Evolutionary conservation across 805 yeast genomes (phyloP), one percentile per base, ranked within the genome.

Genomic region (Jamesozyma piceae): DNA sequence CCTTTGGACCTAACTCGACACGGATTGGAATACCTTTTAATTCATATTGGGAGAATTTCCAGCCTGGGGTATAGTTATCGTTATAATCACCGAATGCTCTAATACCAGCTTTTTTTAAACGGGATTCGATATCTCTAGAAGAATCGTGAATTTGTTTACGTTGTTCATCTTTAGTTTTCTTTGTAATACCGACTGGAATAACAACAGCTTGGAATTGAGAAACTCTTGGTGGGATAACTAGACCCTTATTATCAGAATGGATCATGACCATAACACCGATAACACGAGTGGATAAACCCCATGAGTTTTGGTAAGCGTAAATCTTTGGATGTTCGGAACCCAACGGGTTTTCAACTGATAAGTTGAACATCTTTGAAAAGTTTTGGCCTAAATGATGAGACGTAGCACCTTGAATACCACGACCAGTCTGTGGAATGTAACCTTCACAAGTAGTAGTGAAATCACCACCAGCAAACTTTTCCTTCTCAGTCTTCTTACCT

Each of bases 191-290:
- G 49, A 88, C 95, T 50, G 99, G 97, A 49, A 92, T 79, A 43
- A 92, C 82, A 41, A 88, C 95, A 49, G 80, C 88, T 73, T 92
- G 99, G 62, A 69, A 72, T 68, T 84, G 92, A 15, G 99, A 85
- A 24, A 90, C 97, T 60, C 95, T 77, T 58, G 99, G 99, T 49
- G 99, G 99, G 55, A 94, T 74, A 38, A 92, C 97, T 55, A 92
- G 74, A 66, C 99, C 99, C 73, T 88, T 90, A 75, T 94, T 89
- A 68, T 92, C 99, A 30, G 97, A 88, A 66, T 92, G 99, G 46
- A 88, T 78, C 99, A 92, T 92, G 46, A 87, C 88, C 97, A 92
- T 92, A 54, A 94, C 99, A 75, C 99, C 99, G 63, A 92, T 89
- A 51, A 84, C 92, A 71, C 99, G 86, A 46, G 99, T 92, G 38